Evolutionary conservation across 2,329 filamentous ascomycete species (phyloP).

Genomic region (Metarhizium anisopliae): DNA sequence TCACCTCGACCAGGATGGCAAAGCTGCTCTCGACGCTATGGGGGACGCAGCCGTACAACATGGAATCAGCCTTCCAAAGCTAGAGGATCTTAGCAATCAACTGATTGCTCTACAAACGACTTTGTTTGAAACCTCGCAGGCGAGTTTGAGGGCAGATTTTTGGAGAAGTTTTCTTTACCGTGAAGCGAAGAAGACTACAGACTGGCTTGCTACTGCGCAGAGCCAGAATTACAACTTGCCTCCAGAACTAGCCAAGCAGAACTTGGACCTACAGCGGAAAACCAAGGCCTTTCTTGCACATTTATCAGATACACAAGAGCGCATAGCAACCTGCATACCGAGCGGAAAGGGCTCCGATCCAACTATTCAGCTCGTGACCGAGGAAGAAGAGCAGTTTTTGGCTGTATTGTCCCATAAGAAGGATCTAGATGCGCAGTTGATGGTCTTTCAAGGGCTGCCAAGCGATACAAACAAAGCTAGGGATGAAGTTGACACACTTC

Average conservation of each 20-base stretch:
- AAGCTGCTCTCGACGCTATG: conserved; percentile 47
- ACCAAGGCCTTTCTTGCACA: conserved; percentile 59
- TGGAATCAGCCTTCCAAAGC: conserved; percentile 37
- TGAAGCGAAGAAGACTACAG: conserved; percentile 34
- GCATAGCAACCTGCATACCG: conserved; percentile 32
- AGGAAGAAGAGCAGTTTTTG: conserved; percentile 50
- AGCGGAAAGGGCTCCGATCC: conserved; percentile 25
- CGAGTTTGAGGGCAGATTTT: conserved; percentile 42
- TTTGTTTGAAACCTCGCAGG: conserved; percentile 46
- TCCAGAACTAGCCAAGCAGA: conserved; percentile 54
- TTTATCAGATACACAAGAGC: conserved; percentile 52
- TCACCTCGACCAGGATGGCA: conserved; percentile 43
- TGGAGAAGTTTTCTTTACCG: conserved; percentile 46
- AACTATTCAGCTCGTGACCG: conserved; percentile 48
- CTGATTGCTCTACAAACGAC: conserved; percentile 49
- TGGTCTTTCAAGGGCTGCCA: conserved; percentile 62
- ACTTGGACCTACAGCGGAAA: conserved; percentile 63
- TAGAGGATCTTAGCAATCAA: conserved; percentile 38
- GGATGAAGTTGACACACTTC: conserved; percentile 58
- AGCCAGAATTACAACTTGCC: conserved; percentile 43
- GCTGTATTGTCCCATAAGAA: conserved; percentile 48
- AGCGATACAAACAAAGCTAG: conserved; percentile 61
- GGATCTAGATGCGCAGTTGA: conserved; percentile 52
- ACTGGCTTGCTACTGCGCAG: conserved; percentile 33
- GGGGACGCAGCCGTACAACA: conserved; percentile 41